Evolutionary conservation across 257 asterid species (phyloP), one percentile per base, ranked within the genome.

Genomic region (Schizonepeta tenuifolia): DNA sequence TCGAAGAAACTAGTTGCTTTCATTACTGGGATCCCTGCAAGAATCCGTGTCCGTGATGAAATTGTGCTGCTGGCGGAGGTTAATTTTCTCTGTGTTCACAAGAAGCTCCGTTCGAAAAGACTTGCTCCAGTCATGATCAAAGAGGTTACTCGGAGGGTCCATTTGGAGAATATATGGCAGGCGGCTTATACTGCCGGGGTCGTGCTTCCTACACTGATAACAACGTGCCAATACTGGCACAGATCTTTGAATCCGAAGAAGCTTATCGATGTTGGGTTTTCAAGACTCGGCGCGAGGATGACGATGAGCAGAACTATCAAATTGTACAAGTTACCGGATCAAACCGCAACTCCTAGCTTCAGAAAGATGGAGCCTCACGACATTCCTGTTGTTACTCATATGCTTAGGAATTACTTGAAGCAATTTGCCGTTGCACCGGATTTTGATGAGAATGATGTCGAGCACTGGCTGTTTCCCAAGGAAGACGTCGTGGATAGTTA

Each of bases 131-230:
- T 91, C 58, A 83, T 91, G 96, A 91, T 91, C 57, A 91, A 89
- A 77, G 97, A 91, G 78, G 96, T 91, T 55, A 91, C 97, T 0
- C 75, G 97, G 60, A 85, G 96, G 77, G 89, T 89, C 76, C 93
- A 87, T 77, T 44, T 89, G 88, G 97, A 91, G 86, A 89, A 89
- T 69, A 81, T 91, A 54, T 91, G 95, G 97, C 97, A 91, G 61
- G 97, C 95, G 12, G 97, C 97, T 70, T 91, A 89, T 79, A 91
- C 97, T 35, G 97, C 97, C 46, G 97, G 97, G 9, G 88, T 89
- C 53, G 90, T 89, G 10, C 93, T 91, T 68, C 97, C 97, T 1
- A 89, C 97, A 0, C 97, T 95, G 0, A 50, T 91, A 49, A 86
- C 97, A 0, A 83, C 95, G 55, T 82, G 96, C 79, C 97, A 89